phyloP scores from a whole-genome alignment of 768 basidiomycete genomes.

The Tulasnella sp. region DNA sequence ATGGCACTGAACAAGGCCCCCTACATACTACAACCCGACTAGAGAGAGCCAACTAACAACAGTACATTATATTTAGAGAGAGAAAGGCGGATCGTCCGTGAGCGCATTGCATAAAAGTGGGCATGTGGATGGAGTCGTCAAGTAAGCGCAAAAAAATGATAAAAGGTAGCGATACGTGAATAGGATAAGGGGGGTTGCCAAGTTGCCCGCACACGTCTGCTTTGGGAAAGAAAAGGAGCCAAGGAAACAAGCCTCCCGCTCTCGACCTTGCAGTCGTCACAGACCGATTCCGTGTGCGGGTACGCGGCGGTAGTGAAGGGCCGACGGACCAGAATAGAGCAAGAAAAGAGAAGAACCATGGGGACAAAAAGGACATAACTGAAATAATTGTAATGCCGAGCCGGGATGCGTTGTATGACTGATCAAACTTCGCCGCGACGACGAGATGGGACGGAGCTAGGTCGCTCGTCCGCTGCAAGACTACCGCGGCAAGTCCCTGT shows the following conservation, averaged over 20 bases:
- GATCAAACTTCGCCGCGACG: constrained; percentile 4
- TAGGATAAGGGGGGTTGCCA: neutral
- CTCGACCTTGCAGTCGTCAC: neutral
- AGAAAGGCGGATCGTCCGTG: constrained; percentile 4
- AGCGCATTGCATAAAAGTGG: neutral
- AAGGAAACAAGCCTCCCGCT: neutral
- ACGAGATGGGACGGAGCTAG: neutral
- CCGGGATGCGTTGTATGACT: constrained; percentile 4
- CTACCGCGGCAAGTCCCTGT: neutral
- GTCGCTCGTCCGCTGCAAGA: neutral
- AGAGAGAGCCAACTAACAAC: constrained; percentile 11
- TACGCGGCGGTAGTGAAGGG: neutral
- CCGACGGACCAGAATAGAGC: neutral
- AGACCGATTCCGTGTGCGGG: neutral
- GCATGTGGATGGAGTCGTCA: neutral
- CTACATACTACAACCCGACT: constrained; percentile 8
- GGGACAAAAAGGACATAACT: constrained; percentile 12
- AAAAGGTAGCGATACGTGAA: constrained; percentile 5
- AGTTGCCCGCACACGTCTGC: neutral
- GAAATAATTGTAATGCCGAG: constrained; percentile 3
- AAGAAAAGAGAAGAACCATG: neutral
- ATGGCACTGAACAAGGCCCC: constrained; percentile 3
- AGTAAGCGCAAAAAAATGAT: neutral
- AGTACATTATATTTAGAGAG: constrained; percentile 8
- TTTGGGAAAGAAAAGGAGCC: neutral